These are phyloP conservation scores for Gossypium lobatum DNA, from an alignment of 441 rosid genomes.

Conservation along the genomic window DNA sequence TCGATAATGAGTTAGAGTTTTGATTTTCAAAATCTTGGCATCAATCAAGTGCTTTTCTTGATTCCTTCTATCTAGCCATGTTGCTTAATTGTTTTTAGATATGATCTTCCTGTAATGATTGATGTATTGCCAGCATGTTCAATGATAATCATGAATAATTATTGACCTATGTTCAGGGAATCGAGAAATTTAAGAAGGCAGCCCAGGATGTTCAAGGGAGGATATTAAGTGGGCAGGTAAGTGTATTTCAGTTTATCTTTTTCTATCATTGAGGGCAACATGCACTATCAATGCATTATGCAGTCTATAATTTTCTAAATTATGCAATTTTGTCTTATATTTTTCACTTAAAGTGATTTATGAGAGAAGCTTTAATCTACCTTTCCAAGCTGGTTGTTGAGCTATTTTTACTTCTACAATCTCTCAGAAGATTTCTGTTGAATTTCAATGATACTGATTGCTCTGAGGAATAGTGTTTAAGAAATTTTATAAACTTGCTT, in stretches of 20 bases:
- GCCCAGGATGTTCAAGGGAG: constrained; percentile 76
- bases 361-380: constrained; percentile 7
- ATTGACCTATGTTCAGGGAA: constrained; percentile 50
- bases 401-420: not conserved
- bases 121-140: constrained; percentile 5
- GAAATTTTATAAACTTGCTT: not conserved
- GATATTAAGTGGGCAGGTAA: constrained; percentile 71
- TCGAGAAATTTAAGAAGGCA: constrained; percentile 92
- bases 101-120: constrained; percentile 4
- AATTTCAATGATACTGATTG: not conserved
- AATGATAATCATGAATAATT: not conserved
- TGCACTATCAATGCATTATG: not conserved
- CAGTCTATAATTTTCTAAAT: not conserved
- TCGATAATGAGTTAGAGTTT: not conserved
- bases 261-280: not conserved
- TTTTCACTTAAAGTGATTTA: not conserved
- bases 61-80: not conserved
- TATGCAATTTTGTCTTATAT: not conserved
- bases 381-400: not conserved
- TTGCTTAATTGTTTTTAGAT: constrained; percentile 2
- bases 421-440: not conserved
- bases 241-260: constrained; percentile 2
- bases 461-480: not conserved
- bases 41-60: not conserved
- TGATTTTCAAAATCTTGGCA: not conserved